phyloP scores from a whole-genome alignment of 805 yeast genomes.

The Candida maesae region DNA sequence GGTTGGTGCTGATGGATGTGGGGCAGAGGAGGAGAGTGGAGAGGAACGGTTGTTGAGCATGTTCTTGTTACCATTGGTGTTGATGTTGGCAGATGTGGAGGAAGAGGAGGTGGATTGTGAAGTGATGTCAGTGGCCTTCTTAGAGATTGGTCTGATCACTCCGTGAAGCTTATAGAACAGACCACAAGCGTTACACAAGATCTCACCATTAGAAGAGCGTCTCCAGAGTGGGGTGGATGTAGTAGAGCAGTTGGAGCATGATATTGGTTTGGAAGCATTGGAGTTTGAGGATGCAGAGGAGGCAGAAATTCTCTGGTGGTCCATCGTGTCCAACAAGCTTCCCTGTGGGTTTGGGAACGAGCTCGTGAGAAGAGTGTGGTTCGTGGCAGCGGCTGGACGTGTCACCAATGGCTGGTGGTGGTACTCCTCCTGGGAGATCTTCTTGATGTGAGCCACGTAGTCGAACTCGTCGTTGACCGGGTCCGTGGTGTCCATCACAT shows the following conservation, averaged over 20 bases:
- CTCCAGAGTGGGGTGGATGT: slow-evolving; percentile 95
- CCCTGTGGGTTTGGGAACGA: slow-evolving; percentile 16
- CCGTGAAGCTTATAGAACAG: slow-evolving; percentile 88
- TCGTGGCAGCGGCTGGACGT: slow-evolving; percentile 11
- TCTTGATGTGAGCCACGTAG: slow-evolving; percentile 57
- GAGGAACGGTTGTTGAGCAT: no score
- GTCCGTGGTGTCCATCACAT: slow-evolving; percentile 7
- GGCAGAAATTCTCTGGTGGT: no score
- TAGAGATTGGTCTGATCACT: slow-evolving; percentile 66
- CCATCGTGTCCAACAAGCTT: slow-evolving; percentile 9
- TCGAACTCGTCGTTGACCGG: slow-evolving; percentile 52
- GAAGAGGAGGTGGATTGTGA: no score
- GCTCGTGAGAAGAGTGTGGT: slow-evolving; percentile 14
- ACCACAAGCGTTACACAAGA: slow-evolving; percentile 95
- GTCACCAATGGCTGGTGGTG: slow-evolving; percentile 11
- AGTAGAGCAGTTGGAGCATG: slow-evolving; percentile 85
- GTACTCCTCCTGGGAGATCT: slow-evolving; percentile 39
- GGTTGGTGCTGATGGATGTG: background rate
- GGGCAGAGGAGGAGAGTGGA: no score
- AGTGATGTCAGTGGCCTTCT: no score
- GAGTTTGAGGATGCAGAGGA: no score
- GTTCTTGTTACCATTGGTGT: no score
- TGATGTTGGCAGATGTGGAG: slow-evolving; percentile 2
- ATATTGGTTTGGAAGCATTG: slow-evolving; percentile 7
- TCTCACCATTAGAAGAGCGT: slow-evolving; percentile 82